A percentile compares a stretch with the other conserved stretches of the same genome.
These are phyloP conservation scores for Deinandra increscens DNA, from an alignment of 129 eudicot genomes.

Conservation along the genomic window DNA sequence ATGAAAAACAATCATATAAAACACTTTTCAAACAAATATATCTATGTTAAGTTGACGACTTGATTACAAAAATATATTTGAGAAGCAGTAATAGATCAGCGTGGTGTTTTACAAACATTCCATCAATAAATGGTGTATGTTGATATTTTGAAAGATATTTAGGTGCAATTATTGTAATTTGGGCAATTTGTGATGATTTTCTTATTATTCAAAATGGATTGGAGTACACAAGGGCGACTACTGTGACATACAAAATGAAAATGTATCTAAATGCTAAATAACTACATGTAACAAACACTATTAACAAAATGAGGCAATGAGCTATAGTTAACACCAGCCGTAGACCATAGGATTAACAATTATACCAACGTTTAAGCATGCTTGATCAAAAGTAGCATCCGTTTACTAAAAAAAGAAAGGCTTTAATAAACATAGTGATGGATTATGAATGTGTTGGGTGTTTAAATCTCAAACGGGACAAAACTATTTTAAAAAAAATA, in stretches of 20 bases:
- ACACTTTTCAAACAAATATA: neutral
- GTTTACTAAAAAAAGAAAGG: neutral
- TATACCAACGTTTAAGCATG: neutral
- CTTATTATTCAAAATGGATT: too few species aligned
- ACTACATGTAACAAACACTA: too few species aligned
- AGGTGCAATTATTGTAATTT: too few species aligned
- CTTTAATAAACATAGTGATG: neutral
- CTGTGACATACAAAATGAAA: too few species aligned
- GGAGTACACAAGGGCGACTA: too few species aligned
- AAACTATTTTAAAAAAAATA: too few species aligned
- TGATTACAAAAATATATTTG: neutral
- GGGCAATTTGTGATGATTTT: too few species aligned
- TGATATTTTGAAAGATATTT: neutral
- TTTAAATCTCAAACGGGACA: neutral
- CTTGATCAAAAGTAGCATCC: neutral
- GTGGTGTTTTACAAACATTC: neutral
- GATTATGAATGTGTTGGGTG: neutral
- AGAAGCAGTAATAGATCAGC: neutral
- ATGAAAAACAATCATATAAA: neutral
- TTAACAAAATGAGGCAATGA: too few species aligned
- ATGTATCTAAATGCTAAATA: too few species aligned
- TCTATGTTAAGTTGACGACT: neutral
- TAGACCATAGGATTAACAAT: too few species aligned
- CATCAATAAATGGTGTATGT: neutral
- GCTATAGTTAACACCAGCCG: too few species aligned